Evolutionary conservation across 495 filamentous ascomycete genomes (phyloP).

Genomic region (Gamarada debralockiae): DNA sequence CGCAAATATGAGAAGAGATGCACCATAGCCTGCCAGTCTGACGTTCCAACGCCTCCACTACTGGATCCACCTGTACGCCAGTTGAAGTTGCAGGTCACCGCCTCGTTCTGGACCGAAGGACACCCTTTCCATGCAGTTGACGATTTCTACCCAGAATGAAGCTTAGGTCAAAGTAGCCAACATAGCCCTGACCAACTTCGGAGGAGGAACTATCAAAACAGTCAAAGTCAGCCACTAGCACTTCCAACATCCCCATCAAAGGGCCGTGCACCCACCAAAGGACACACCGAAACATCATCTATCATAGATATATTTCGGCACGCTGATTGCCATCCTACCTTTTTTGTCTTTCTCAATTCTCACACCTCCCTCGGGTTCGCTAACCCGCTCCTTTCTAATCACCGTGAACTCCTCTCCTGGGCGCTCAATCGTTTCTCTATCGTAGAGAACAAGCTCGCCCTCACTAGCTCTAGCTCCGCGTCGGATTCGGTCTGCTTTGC

Average conservation of each 20-base stretch:
- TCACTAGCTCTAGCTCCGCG: slow-evolving; percentile 21
- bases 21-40: too few relatives aligned
- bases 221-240: slow-evolving; percentile 17
- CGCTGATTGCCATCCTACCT: slow-evolving; percentile 75
- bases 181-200: slow-evolving; percentile 67
- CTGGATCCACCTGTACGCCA: too few relatives aligned
- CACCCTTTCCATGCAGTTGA: too few relatives aligned
- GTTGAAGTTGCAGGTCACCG: too few relatives aligned
- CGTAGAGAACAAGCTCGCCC: slow-evolving; percentile 39
- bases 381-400: slow-evolving; percentile 50
- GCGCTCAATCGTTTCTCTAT: slow-evolving; percentile 31
- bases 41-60: too few relatives aligned
- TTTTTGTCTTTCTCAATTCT: slow-evolving; percentile 77
- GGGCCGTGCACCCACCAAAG: slow-evolving; percentile 21
- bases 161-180: slow-evolving; percentile 69
- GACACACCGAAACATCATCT: slow-evolving; percentile 19
- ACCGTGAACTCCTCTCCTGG: slow-evolving; percentile 50
- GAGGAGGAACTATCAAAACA: slow-evolving; percentile 46
- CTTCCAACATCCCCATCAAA: not conserved
- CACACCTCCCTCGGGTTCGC: slow-evolving; percentile 49
- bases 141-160: too few relatives aligned
- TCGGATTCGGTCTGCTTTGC: slow-evolving; percentile 28
- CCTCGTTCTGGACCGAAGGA: too few relatives aligned
- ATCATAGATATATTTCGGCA: slow-evolving; percentile 50
- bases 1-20: too few relatives aligned